Conservation (phyloP, 148 eudicot species). For the Rheum nobile region DNA sequence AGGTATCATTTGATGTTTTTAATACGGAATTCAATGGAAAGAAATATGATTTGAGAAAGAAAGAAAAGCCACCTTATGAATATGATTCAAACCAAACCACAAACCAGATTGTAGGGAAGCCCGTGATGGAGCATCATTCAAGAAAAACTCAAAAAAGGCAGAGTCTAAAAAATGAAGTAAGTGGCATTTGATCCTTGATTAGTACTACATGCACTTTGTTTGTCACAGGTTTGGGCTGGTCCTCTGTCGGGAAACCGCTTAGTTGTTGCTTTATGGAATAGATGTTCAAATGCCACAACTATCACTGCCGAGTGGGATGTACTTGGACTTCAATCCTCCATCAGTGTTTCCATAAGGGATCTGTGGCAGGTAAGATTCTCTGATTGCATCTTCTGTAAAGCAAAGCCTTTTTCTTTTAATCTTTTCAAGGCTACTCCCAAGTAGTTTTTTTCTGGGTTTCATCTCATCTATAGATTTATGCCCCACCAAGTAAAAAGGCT, state of each 20-base stretch:
- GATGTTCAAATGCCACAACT: constrained; percentile 47
- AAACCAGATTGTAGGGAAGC: background rate
- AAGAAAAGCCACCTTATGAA: no score
- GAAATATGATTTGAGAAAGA: background rate
- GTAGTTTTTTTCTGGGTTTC: no score
- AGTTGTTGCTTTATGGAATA: constrained; percentile 70
- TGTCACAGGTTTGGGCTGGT: constrained; percentile 77
- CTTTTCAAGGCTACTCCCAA: no score
- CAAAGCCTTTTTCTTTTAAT: no score
- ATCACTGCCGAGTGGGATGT: constrained; percentile 59
- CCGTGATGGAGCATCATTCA: background rate
- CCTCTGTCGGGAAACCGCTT: constrained; percentile 61
- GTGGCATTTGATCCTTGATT: background rate
- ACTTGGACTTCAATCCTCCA: constrained; percentile 63
- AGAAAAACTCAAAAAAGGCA: no score
- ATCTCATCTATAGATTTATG: no score
- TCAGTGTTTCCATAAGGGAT: constrained; percentile 54
- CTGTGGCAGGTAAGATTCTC: constrained; percentile 65
- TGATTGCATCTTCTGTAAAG: no score
- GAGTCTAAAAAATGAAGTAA: no score
- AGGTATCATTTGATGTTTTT: background rate
- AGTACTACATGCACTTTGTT: background rate
- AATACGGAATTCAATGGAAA: background rate
- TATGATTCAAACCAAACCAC: no score
- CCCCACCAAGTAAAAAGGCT: no score